Conservation (phyloP, 257 asterid genomes). For the Forsythia viridissima region DNA sequence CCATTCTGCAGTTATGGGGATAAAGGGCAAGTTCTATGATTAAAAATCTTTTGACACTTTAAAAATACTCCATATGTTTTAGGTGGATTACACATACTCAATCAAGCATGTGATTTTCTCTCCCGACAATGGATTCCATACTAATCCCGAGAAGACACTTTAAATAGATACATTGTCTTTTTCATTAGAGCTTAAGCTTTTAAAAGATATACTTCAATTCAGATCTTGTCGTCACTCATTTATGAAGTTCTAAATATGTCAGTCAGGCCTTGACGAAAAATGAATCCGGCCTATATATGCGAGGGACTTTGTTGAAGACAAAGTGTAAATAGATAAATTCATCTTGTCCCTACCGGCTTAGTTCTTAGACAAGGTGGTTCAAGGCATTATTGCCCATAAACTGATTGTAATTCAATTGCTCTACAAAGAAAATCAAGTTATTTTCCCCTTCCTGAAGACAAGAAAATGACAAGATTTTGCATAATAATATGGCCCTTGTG, state of each 20-base stretch:
- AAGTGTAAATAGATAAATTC: background rate
- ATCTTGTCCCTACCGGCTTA: background rate
- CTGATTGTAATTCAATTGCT: background rate
- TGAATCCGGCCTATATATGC: no score
- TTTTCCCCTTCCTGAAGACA: conserved; percentile 17
- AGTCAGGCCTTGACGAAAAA: background rate
- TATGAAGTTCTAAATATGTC: background rate
- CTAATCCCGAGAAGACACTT: background rate
- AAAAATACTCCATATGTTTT: background rate
- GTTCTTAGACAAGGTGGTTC: background rate
- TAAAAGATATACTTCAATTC: background rate
- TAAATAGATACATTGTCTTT: background rate
- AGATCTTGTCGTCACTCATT: background rate
- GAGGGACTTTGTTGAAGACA: background rate
- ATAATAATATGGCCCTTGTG: conserved; percentile 34
- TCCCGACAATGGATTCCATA: background rate
- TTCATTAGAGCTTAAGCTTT: background rate
- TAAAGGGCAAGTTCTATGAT: conserved; percentile 21
- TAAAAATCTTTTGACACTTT: conserved; percentile 18
- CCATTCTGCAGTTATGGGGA: conserved; percentile 35
- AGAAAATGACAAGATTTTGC: conserved; percentile 37
- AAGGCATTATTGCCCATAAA: background rate
- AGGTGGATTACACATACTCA: background rate
- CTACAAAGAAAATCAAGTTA: background rate
- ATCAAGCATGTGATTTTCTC: background rate